Conservation (phyloP, 23 red algal species). For the Gracilaria gracilis region DNA sequence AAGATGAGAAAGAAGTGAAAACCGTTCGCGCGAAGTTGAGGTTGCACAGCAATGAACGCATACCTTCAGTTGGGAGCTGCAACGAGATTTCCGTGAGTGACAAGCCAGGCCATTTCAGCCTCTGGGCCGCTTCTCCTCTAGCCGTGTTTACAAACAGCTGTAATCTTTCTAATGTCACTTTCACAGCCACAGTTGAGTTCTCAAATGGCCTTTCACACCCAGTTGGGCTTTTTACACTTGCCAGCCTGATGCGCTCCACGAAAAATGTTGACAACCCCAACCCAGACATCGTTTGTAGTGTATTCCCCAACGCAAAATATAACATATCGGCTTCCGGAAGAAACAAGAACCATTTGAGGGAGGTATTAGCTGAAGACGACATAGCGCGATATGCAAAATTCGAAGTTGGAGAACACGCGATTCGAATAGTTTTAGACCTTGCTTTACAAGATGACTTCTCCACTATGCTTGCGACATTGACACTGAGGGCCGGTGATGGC, state of each 20-base stretch:
- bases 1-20: background rate
- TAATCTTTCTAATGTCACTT: slow-evolving; percentile 6
- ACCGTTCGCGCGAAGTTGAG: background rate
- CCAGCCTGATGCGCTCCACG: background rate
- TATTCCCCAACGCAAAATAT: background rate
- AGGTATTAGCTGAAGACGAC: background rate
- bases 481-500: slow-evolving; percentile 5
- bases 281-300: background rate
- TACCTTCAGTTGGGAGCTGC: slow-evolving; percentile 15
- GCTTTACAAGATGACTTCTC: background rate
- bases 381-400: background rate
- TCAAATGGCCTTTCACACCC: background rate
- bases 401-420: background rate
- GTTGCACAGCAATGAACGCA: background rate
- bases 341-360: background rate
- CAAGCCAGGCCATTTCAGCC: background rate
- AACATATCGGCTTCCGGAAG: background rate
- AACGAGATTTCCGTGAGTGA: slow-evolving; percentile 6
- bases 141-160: slow-evolving; percentile 15
- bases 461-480: background rate
- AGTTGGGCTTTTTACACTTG: slow-evolving; percentile 18
- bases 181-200: background rate
- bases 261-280: background rate
- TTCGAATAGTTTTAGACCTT: background rate
- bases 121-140: background rate